phyloP scores from a whole-genome alignment of 345 rosid species.

The Salix udensis region DNA sequence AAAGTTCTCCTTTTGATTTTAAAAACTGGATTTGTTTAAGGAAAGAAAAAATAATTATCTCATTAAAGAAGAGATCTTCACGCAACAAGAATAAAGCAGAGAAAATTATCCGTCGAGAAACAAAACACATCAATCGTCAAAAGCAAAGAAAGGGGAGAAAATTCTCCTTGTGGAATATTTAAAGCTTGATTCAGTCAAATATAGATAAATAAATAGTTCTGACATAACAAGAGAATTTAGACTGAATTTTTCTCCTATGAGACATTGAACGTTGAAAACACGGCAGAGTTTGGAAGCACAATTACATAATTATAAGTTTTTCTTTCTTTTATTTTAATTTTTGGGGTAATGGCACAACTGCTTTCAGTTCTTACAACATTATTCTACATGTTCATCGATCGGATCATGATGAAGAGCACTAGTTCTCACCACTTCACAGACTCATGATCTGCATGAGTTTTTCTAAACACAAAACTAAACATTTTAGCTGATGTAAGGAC shows the following conservation, averaged over 20 bases:
- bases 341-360: not conserved
- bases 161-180: not conserved
- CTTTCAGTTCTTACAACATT: not conserved
- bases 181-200: not conserved
- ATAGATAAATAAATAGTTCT: slow-evolving; percentile 6
- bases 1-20: not conserved
- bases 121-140: not conserved
- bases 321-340: not conserved
- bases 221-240: not conserved
- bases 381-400: not conserved
- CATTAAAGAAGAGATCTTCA: not conserved
- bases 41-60: not conserved
- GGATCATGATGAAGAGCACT: not conserved
- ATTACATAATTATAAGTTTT: not conserved
- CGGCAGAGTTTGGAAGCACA: not conserved
- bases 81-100: slow-evolving; percentile 6
- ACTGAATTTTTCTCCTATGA: not conserved
- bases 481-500: not conserved
- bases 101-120: not conserved
- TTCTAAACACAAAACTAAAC: not conserved
- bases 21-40: not conserved
- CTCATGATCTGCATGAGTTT: slow-evolving; percentile 3
- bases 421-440: not conserved
- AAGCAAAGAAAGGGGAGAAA: slow-evolving; percentile 2
- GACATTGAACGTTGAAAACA: not conserved